Percentiles rank a stretch among this genome's conserved stretches.
Conservation (phyloP, 2,329 filamentous ascomycete species). For the Sporothrix euskadiensis region DNA sequence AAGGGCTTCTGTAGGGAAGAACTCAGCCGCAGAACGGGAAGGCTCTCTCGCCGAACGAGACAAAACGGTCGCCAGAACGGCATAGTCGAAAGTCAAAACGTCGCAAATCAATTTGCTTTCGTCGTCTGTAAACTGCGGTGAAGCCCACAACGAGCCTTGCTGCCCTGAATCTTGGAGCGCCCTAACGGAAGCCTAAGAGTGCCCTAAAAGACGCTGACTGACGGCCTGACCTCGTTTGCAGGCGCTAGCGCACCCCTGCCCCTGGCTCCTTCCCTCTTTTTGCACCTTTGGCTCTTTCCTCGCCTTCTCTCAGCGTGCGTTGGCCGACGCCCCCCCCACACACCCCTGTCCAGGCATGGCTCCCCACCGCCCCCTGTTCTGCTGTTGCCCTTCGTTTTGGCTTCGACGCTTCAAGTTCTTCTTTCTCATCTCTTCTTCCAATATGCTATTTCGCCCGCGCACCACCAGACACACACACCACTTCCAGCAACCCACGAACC, state of each 20-base stretch:
- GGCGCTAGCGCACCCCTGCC: slow-evolving; percentile 17
- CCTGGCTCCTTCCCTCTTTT: slow-evolving; percentile 11
- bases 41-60: not conserved
- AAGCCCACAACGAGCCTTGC: not conserved
- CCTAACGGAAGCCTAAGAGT: not conserved
- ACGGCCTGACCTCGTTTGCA: slow-evolving; percentile 11
- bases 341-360: slow-evolving; percentile 14
- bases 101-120: not conserved
- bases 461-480: not conserved
- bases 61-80: slow-evolving; percentile 10
- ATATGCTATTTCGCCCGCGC: slow-evolving; percentile 1
- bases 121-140: not conserved
- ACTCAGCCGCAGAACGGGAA: not conserved
- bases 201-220: not conserved
- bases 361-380: not conserved
- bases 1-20: slow-evolving; percentile 12
- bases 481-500: not conserved
- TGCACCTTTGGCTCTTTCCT: not conserved
- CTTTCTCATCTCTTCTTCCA: not conserved
- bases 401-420: not conserved
- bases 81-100: not conserved
- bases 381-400: not conserved
- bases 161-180: not conserved
- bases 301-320: not conserved
- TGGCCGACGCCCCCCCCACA: slow-evolving; percentile 4